A percentile compares a stretch with the other conserved stretches of the same genome.
These are phyloP conservation scores for Cicer cuneatum DNA, from an alignment of 306 rosid genomes.

Conservation along the genomic window DNA sequence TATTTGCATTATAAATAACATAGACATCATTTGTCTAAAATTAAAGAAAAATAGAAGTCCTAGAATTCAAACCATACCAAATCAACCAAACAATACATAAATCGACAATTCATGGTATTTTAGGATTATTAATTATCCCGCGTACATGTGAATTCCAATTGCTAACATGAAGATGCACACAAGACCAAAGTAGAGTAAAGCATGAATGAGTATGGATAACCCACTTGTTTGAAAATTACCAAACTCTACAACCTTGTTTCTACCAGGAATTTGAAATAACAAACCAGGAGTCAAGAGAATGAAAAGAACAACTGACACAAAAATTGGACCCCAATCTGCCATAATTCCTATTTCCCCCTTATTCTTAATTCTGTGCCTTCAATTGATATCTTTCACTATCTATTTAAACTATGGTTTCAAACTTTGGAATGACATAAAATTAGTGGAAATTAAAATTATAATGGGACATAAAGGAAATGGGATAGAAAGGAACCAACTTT, in stretches of 20 bases:
- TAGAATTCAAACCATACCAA: not conserved
- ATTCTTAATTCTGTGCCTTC: not conserved
- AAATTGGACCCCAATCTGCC: constrained; percentile 98
- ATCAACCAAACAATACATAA: not conserved
- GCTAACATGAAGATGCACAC: constrained; percentile 89
- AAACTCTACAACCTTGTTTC: constrained; percentile 57
- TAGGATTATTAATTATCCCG: constrained; percentile 43
- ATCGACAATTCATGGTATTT: not conserved
- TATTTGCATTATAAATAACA: no score
- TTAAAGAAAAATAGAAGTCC: not conserved
- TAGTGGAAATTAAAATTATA: constrained; percentile 31
- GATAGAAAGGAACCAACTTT: constrained; percentile 44
- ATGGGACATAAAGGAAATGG: constrained; percentile 37
- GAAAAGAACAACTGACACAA: constrained; percentile 83
- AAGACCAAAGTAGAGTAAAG: constrained; percentile 75
- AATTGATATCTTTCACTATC: constrained; percentile 3
- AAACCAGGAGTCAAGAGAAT: constrained; percentile 83
- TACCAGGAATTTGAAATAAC: constrained; percentile 81
- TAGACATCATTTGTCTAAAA: not conserved
- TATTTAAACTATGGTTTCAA: constrained; percentile 25
- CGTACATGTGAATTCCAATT: constrained; percentile 67
- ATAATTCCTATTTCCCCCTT: constrained; percentile 40
- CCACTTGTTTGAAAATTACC: constrained; percentile 87
- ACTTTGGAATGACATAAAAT: constrained; percentile 16
- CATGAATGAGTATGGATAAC: constrained; percentile 73